Evolutionary conservation across 257 asterid species (phyloP), one percentile per base, ranked within the genome.

Genomic region (Craterostigma plantagineum): DNA sequence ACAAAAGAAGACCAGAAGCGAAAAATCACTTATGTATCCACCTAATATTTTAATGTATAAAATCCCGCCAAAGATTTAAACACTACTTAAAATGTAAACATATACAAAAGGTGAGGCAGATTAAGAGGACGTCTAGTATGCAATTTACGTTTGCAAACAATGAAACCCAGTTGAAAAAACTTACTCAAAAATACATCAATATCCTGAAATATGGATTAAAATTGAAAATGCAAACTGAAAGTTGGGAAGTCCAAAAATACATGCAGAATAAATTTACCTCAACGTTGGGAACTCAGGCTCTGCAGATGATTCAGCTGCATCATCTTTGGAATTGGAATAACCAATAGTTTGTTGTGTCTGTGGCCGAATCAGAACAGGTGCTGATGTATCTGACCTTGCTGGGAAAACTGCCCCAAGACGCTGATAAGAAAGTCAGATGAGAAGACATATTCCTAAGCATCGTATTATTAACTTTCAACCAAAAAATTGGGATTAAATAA

Each of bases 351-450:
- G 81, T 33, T 68, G 91, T 17, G 93, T 63, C 54, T 80, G 91
- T 45, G 71, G 82, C 7, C 82, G 86, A n/a, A 79, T 73, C 54
- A 76, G 68, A 50, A 71, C 67, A 35, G 93, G 86, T 35, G 82
- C 73, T 12, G 79, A 58, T 35, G 70, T 60, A 59, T 76, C 91
- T 27, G 79, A 58, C 52, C 86, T 67, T 58, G 68, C 79, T 53
- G 91, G 91, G 56, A 80, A 80, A 47, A 76, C 82, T 18, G 73
- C 77, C 44, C 91, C 93, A 50, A 73, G 56, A 46, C 80, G 86
- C 93, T 80, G 71, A 55, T 63, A 63, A 16, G 41, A 67, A 46
- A 45, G 53, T 51, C 63, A 54, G 41, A 35, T 18, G 7, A 9
- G 40, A 11, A 11, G 16, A 40, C 1, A n/a, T 11, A 23, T 23